phyloP scores from a whole-genome alignment of 208 protist species.

The Leishmania turanica region DNA sequence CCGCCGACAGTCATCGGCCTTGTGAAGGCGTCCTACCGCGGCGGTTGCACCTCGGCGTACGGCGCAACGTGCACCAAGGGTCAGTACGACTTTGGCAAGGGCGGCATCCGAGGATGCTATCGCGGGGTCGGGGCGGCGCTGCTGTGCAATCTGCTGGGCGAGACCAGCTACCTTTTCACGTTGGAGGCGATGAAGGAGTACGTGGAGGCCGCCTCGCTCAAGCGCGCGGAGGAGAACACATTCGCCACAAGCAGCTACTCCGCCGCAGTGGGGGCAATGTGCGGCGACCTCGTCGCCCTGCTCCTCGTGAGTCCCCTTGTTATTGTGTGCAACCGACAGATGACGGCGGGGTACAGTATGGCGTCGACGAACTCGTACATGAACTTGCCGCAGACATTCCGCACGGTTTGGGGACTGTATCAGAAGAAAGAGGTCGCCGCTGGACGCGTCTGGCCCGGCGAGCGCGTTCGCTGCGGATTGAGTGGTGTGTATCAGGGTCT shows the following conservation, averaged over 20 bases:
- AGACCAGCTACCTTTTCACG: slow-evolving; percentile 76
- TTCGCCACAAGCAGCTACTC: slow-evolving; percentile 46
- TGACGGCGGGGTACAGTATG: slow-evolving; percentile 85
- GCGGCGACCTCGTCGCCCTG: slow-evolving; percentile 66
- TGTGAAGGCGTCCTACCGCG: slow-evolving; percentile 55
- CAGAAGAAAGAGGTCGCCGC: slow-evolving; percentile 12
- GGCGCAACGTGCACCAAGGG: slow-evolving; percentile 4
- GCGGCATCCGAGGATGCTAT: slow-evolving; percentile 70
- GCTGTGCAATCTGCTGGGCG: slow-evolving; percentile 71
- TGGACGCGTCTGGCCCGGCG: neutral
- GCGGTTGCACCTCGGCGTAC: slow-evolving; percentile 40
- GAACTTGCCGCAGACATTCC: slow-evolving; percentile 38
- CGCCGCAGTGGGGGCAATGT: slow-evolving; percentile 71
- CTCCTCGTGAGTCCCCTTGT: slow-evolving; percentile 66
- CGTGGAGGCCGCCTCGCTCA: slow-evolving; percentile 17
- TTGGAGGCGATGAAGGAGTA: slow-evolving; percentile 75
- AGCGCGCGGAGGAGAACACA: neutral
- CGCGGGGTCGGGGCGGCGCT: slow-evolving; percentile 75
- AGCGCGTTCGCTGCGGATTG: slow-evolving; percentile 32
- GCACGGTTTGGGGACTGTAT: slow-evolving; percentile 53
- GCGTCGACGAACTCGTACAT: slow-evolving; percentile 52
- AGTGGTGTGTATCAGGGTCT: slow-evolving; percentile 74
- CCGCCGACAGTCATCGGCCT: slow-evolving; percentile 53
- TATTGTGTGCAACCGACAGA: slow-evolving; percentile 79
- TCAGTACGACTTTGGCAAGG: slow-evolving; percentile 41